A percentile compares a stretch with the other conserved stretches of the same genome.
Conservation (phyloP, 2,329 filamentous ascomycete genomes). For the Diplodia mutila region DNA sequence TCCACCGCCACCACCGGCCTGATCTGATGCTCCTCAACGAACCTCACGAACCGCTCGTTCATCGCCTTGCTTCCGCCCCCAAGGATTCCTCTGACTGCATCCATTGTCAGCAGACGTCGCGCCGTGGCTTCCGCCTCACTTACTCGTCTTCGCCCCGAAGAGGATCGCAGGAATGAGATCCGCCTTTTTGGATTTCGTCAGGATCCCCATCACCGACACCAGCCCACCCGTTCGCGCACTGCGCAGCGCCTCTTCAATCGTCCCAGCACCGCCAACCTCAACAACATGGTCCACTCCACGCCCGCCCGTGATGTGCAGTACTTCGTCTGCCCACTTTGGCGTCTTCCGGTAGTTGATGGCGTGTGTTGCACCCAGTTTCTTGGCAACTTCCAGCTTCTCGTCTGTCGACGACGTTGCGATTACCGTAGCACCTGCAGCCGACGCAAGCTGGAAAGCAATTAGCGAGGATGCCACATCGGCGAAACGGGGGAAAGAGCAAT, state of each 20-base stretch:
- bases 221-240: slow-evolving; percentile 51
- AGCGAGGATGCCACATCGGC: too few relatives aligned
- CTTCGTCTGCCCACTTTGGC: slow-evolving; percentile 52
- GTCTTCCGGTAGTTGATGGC: slow-evolving; percentile 56
- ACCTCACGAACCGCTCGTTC: slow-evolving; percentile 31
- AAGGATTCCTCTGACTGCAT: not conserved
- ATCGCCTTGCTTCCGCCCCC: slow-evolving; percentile 30
- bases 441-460: slow-evolving; percentile 42
- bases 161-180: slow-evolving; percentile 30
- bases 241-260: slow-evolving; percentile 51
- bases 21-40: slow-evolving; percentile 31
- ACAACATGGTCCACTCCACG: slow-evolving; percentile 49
- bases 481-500: not conserved
- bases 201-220: slow-evolving; percentile 52
- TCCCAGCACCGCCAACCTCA: slow-evolving; percentile 47
- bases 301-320: slow-evolving; percentile 49
- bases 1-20: slow-evolving; percentile 32
- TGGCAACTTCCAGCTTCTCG: slow-evolving; percentile 48
- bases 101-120: not conserved
- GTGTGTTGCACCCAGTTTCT: slow-evolving; percentile 49
- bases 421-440: slow-evolving; percentile 50
- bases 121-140: not conserved
- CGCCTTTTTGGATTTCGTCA: slow-evolving; percentile 29
- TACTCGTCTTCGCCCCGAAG: slow-evolving; percentile 31
- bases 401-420: slow-evolving; percentile 58